Percentiles rank a stretch among this genome's conserved stretches.
Evolutionary conservation across 2,329 filamentous ascomycete species (phyloP).

Genomic region (Pseudogymnoascus sp.): DNA sequence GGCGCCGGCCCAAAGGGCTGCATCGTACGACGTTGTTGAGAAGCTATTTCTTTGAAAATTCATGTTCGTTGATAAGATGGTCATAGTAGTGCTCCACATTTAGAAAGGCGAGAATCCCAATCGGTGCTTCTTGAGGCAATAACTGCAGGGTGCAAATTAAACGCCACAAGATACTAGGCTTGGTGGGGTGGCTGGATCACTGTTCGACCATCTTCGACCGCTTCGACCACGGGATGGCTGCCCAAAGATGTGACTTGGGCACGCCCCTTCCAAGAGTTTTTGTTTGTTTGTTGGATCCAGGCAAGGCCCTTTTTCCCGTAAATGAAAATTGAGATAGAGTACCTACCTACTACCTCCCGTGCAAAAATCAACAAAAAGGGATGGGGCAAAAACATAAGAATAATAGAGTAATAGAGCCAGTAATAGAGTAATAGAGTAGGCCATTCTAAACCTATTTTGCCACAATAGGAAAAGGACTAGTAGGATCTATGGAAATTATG

Average conservation of each 20-base stretch:
- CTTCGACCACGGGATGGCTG: slow-evolving; percentile 1
- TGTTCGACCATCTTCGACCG: not conserved
- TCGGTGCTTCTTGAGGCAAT: slow-evolving; percentile 6
- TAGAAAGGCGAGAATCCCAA: slow-evolving; percentile 2
- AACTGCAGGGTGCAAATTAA: slow-evolving; percentile 10
- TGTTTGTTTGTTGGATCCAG: slow-evolving; percentile 1
- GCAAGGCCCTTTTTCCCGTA: not conserved
- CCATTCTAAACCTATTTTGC: not conserved
- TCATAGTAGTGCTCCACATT: slow-evolving; percentile 7
- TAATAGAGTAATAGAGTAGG: not conserved
- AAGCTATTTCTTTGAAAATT: slow-evolving; percentile 3
- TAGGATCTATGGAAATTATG: slow-evolving; percentile 8
- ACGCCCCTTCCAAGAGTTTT: slow-evolving; percentile 11
- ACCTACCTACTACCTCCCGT: not conserved
- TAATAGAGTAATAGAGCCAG: not conserved
- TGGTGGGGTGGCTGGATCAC: slow-evolving; percentile 5
- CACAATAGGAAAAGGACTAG: not conserved
- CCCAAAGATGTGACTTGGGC: slow-evolving; percentile 10
- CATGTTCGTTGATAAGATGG: not conserved
- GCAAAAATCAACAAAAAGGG: not conserved
- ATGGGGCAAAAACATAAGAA: not conserved
- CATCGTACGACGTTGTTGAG: not conserved
- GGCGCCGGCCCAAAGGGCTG: not conserved
- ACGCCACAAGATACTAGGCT: not conserved
- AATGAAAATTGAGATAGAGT: not conserved